phyloP scores from a whole-genome alignment of 2,329 filamentous ascomycete genomes.

The Colletotrichum sp. region DNA sequence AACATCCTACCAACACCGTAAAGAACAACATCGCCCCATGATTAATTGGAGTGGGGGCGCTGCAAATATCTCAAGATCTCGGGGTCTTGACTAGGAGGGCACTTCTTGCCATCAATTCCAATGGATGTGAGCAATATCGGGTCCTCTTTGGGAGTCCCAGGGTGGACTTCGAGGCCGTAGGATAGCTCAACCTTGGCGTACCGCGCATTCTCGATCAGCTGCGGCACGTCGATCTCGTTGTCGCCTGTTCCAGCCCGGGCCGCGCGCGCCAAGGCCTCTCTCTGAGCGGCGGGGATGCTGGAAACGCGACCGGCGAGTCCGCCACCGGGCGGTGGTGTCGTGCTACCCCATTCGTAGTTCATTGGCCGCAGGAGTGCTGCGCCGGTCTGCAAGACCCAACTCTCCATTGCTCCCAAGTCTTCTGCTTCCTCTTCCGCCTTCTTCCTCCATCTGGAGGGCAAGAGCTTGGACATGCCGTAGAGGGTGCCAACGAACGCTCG shows the following conservation, averaged over 20 bases:
- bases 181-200: slow-evolving; percentile 5
- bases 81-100: slow-evolving; percentile 46
- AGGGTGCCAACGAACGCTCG: slow-evolving; percentile 30
- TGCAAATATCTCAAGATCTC: slow-evolving; percentile 28
- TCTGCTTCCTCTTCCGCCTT: slow-evolving; percentile 17
- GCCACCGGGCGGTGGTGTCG: slow-evolving; percentile 6
- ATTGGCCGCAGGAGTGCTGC: slow-evolving; percentile 23
- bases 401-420: slow-evolving; percentile 19
- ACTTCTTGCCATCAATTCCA: slow-evolving; percentile 26
- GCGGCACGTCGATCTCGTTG: slow-evolving; percentile 20
- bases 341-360: slow-evolving; percentile 28
- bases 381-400: slow-evolving; percentile 28
- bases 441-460: slow-evolving; percentile 22
- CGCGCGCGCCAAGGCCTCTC: slow-evolving; percentile 21
- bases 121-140: slow-evolving; percentile 36
- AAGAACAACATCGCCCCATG: not conserved
- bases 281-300: slow-evolving; percentile 26
- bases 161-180: slow-evolving; percentile 41
- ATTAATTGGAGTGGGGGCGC: not conserved
- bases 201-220: slow-evolving; percentile 15
- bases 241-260: slow-evolving; percentile 1
- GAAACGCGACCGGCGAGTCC: slow-evolving; percentile 17
- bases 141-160: slow-evolving; percentile 43
- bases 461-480: slow-evolving; percentile 16
- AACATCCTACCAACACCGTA: not conserved